Conservation (phyloP, 2,329 filamentous ascomycete genomes). For the Pseudocercospora fijiensis region DNA sequence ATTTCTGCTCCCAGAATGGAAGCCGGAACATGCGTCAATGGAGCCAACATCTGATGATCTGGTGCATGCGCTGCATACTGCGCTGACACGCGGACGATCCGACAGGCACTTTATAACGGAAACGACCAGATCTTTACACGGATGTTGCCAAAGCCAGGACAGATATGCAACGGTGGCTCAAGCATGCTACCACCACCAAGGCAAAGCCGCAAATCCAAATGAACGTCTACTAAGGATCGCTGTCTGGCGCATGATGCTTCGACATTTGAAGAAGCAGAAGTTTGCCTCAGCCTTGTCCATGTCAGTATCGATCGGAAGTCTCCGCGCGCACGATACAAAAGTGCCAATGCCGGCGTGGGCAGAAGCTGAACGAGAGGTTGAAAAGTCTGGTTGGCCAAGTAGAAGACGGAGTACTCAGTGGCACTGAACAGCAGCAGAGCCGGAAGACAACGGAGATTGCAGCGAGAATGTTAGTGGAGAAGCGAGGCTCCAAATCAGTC, state of each 20-base stretch:
- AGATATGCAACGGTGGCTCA: neutral
- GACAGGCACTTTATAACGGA: neutral
- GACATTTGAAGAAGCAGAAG: neutral
- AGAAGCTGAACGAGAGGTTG: neutral
- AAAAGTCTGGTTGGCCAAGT: neutral
- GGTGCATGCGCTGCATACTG: neutral
- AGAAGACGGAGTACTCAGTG: too few species aligned
- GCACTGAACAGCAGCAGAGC: too few species aligned
- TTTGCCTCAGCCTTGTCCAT: neutral
- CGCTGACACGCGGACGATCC: neutral
- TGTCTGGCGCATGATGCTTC: neutral
- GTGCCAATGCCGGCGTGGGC: neutral
- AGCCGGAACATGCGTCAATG: neutral
- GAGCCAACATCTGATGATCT: neutral
- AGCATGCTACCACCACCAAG: neutral
- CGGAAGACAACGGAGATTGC: too few species aligned
- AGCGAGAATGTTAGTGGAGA: too few species aligned
- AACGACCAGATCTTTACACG: neutral
- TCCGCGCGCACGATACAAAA: neutral
- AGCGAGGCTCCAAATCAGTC: too few species aligned
- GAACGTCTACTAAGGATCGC: neutral
- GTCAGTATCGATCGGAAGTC: neutral
- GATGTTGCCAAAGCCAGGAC: neutral
- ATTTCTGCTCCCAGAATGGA: neutral
- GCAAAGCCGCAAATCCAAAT: neutral